These are phyloP conservation scores for Candida fluviatilis DNA, from an alignment of 805 yeast genomes.

Conservation along the genomic window DNA sequence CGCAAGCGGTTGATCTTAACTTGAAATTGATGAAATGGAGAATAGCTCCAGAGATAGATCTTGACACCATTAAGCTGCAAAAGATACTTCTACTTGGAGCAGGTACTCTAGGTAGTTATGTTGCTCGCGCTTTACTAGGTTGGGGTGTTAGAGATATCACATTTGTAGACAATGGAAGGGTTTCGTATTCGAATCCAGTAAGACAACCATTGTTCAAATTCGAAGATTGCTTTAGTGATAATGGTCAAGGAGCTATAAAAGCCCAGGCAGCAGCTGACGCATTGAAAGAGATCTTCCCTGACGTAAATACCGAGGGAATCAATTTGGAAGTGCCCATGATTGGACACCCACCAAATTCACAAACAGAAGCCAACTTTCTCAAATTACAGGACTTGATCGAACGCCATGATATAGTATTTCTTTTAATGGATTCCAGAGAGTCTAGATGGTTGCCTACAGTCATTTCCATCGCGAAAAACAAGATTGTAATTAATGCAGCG, in stretches of 20 bases:
- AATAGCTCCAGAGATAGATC: conserved; percentile 74
- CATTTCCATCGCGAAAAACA: conserved; percentile 59
- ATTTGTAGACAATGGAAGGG: conserved; percentile 83
- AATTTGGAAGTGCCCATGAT: conserved; percentile 88
- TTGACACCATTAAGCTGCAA: conserved; percentile 57
- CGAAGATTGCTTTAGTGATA: conserved; percentile 69
- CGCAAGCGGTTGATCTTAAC: conserved; percentile 89
- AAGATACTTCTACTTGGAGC: conserved; percentile 85
- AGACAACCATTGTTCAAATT: conserved; percentile 85
- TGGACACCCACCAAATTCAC: conserved; percentile 78
- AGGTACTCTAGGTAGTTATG: conserved; percentile 93
- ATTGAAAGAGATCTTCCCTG: conserved; percentile 71
- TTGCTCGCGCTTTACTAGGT: conserved; percentile 78
- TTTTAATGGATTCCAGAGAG: conserved; percentile 92
- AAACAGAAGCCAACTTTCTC: conserved; percentile 46
- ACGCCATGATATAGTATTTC: conserved; percentile 70
- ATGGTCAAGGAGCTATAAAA: conserved; percentile 62
- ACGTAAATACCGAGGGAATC: conserved; percentile 61
- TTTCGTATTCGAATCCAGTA: conserved; percentile 93
- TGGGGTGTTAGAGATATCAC: conserved; percentile 92
- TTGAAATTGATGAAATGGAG: conserved; percentile 96
- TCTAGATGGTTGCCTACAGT: conserved; percentile 97
- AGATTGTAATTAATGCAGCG: conserved; percentile 86
- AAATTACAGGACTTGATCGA: conserved; percentile 49
- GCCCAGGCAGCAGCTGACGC: conserved; percentile 76